A percentile compares a stretch with the other conserved stretches of the same genome.
These are phyloP conservation scores for Penicillium corylophilum DNA, from an alignment of 2,329 filamentous ascomycete genomes.

Conservation along the genomic window DNA sequence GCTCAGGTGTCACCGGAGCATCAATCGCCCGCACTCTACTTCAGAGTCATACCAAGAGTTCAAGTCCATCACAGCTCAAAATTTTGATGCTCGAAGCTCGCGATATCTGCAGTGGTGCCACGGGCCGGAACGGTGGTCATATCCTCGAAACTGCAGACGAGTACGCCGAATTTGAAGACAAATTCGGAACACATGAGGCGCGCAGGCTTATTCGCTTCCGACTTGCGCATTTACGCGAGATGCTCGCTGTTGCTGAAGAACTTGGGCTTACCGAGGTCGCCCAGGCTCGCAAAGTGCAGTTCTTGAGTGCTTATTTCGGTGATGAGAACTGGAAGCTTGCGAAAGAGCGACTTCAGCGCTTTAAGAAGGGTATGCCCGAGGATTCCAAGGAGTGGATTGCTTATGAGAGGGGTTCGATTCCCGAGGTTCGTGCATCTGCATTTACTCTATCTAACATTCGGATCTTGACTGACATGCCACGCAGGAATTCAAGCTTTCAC, in stretches of 20 bases:
- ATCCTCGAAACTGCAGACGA: conserved; percentile 30
- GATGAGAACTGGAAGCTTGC: conserved; percentile 24
- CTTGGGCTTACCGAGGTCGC: conserved; percentile 20
- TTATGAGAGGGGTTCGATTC: conserved; percentile 23
- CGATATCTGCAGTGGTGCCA: conserved; percentile 33
- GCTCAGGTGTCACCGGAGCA: conserved; percentile 30
- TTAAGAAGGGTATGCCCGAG: conserved; percentile 28
- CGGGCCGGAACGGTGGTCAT: conserved; percentile 36
- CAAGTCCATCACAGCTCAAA: conserved; percentile 6
- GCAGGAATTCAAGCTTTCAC: conserved; percentile 24
- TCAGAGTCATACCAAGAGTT: conserved; percentile 2
- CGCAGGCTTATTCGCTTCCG: conserved; percentile 23
- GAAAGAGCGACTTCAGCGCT: conserved; percentile 18
- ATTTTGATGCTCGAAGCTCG: conserved; percentile 34
- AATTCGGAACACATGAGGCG: conserved; percentile 20
- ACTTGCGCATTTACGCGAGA: conserved; percentile 23
- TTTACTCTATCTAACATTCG: not conserved
- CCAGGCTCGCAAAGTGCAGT: conserved; percentile 28
- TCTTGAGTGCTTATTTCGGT: conserved; percentile 29
- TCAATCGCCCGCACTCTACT: conserved; percentile 28
- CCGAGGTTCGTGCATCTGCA: conserved; percentile 11
- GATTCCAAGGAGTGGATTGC: conserved; percentile 28
- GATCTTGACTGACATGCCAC: not conserved
- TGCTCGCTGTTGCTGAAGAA: conserved; percentile 20
- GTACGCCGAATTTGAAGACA: conserved; percentile 19